Percentiles rank a stretch among this genome's conserved stretches.
Evolutionary conservation across 495 filamentous ascomycete genomes (phyloP).

Genomic region (Beverwykella pulmonaria): DNA sequence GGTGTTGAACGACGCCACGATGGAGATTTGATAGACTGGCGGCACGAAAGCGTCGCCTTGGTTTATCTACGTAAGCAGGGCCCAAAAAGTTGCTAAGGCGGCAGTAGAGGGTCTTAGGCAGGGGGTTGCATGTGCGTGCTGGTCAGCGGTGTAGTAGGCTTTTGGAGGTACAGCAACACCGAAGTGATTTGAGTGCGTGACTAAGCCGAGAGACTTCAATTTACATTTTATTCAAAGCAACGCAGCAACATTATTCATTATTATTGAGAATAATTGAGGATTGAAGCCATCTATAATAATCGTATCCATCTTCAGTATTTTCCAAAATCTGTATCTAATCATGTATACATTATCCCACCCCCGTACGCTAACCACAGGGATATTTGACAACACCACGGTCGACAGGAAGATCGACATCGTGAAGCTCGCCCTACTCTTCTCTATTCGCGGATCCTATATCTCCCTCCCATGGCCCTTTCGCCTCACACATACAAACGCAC

Average conservation of each 20-base stretch:
- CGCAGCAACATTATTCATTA: too few relatives aligned
- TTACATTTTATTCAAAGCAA: too few relatives aligned
- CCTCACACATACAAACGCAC: neutral
- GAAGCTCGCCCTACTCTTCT: neutral
- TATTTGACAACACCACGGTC: neutral
- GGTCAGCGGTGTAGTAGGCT: conserved; percentile 15
- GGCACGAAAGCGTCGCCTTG: neutral
- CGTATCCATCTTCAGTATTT: too few relatives aligned
- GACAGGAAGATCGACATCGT: neutral
- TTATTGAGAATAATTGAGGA: too few relatives aligned
- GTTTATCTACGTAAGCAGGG: conserved; percentile 20
- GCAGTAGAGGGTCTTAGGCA: neutral
- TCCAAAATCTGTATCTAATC: too few relatives aligned
- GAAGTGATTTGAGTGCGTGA: neutral
- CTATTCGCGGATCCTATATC: neutral
- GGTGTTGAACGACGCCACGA: conserved; percentile 32
- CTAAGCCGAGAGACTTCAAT: neutral
- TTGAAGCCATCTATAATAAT: too few relatives aligned
- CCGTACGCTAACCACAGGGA: neutral
- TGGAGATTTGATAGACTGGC: conserved; percentile 14
- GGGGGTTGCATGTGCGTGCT: neutral
- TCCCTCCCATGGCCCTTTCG: neutral
- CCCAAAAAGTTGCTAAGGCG: conserved; percentile 18
- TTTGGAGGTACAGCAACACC: neutral
- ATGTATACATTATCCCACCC: too few relatives aligned